A percentile compares a stretch with the other conserved stretches of the same genome.
Conservation (phyloP, 768 basidiomycete species). For the Boletales sp. region DNA sequence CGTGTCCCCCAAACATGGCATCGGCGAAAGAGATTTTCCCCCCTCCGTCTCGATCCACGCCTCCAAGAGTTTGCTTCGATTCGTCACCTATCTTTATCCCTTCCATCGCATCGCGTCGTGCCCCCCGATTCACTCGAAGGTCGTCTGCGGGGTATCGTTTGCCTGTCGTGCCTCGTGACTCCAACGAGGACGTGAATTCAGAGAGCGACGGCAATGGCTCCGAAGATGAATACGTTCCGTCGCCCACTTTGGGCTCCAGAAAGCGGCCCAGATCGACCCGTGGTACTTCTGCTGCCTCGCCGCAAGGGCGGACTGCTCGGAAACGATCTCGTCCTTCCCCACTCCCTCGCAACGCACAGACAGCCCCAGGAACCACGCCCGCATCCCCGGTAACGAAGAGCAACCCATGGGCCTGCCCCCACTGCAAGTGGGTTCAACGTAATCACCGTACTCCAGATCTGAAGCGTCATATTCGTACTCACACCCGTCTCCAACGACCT, state of each 20-base stretch:
- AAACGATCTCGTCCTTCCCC: constrained; percentile 34
- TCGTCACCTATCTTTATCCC: background rate
- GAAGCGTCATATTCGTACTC: constrained; percentile 55
- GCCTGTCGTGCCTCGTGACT: constrained; percentile 3
- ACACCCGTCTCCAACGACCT: constrained; percentile 36
- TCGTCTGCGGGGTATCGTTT: background rate
- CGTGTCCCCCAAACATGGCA: constrained; percentile 15
- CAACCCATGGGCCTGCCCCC: constrained; percentile 43
- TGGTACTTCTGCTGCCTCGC: background rate
- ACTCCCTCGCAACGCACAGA: constrained; percentile 46
- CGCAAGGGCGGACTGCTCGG: constrained; percentile 4
- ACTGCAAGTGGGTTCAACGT: constrained; percentile 44
- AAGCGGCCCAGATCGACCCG: constrained; percentile 31
- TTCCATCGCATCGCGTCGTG: constrained; percentile 4
- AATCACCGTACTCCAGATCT: constrained; percentile 57
- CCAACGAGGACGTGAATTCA: constrained; percentile 30
- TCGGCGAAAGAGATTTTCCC: constrained; percentile 2
- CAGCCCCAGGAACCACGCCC: constrained; percentile 18
- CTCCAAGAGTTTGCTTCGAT: background rate
- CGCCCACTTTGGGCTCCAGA: constrained; percentile 29
- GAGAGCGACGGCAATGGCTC: constrained; percentile 38
- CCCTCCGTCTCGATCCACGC: constrained; percentile 1
- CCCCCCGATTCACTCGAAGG: constrained; percentile 14
- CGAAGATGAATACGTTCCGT: constrained; percentile 47
- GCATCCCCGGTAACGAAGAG: constrained; percentile 19